A percentile compares a stretch with the other conserved stretches of the same genome.
Conservation (phyloP, 1,284 basidiomycete species). For the Fomitopsis schrenkii region DNA sequence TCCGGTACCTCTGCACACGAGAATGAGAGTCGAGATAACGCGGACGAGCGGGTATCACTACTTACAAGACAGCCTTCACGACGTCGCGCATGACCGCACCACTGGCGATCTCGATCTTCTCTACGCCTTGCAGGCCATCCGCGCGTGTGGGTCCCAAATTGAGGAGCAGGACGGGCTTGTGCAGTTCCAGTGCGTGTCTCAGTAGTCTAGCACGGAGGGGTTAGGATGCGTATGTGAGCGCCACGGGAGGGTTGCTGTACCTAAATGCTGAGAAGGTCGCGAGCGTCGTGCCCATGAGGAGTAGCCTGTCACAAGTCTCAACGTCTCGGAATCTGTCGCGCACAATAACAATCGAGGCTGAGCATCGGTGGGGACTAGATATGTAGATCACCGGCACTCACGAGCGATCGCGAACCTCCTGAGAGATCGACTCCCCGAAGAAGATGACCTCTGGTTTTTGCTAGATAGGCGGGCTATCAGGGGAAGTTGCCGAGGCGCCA, state of each 20-base stretch:
- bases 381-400: constrained; percentile 33
- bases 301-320: constrained; percentile 58
- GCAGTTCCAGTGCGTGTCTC: constrained; percentile 71
- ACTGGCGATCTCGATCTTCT: constrained; percentile 73
- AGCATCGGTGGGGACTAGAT: not conserved
- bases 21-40: not conserved
- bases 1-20: constrained; percentile 33
- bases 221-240: not conserved
- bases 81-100: constrained; percentile 67
- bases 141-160: constrained; percentile 86
- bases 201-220: constrained; percentile 50
- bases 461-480: constrained; percentile 28
- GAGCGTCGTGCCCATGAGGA: constrained; percentile 84
- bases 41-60: constrained; percentile 16
- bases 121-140: constrained; percentile 66
- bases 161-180: constrained; percentile 76
- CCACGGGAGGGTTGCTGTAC: constrained; percentile 19
- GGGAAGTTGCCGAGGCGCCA: not conserved
- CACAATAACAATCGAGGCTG: not conserved
- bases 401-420: constrained; percentile 64
- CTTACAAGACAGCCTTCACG: constrained; percentile 54
- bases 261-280: constrained; percentile 91
- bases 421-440: constrained; percentile 82
- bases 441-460: constrained; percentile 85
- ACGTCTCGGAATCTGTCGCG: constrained; percentile 54